Base-by-base conservation (phyloP, 2,329 filamentous ascomycete species). In the Plenodomus tracheiphilus region DNA sequence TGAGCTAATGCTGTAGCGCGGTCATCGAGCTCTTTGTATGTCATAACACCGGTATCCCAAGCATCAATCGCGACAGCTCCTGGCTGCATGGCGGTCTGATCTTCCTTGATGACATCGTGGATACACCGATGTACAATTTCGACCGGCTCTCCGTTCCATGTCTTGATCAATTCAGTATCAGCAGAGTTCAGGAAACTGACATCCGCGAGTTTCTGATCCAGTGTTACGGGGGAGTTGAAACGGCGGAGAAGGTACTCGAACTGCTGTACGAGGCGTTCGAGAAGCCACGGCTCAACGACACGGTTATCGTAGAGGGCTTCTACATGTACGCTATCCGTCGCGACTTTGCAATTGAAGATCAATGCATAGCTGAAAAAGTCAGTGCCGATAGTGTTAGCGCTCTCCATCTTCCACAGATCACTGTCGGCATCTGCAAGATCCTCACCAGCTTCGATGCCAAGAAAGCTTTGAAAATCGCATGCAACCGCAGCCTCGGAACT, bases 381-480 rank as follows among this genome's bases (percentile, higher is more conserved):
- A 1, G 67, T 69, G 13, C 66, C 66, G 40, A 68, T 57, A 3
- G 62, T 65, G 4, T 66, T 68, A 8, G 61, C 63, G 43, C 64
- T 67, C 39, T 69, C 56, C 43, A 68, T 62, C 36, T 65, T 53
- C 68, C 68, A 71, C 3, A 70, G 47, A 11, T 57, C 57, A 20
- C 61, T 61, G 13, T 66, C 57, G 1, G 60, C 53, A 41, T 70
- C 64, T 43, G 66, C 58, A 44, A 64, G 56, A 22, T 58, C 61
- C 22, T 70, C 65, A 2, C 61, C 65, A n/a, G 62, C 56, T 13
- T 62, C 62, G 17, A 79, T 77, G 1, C 76, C 74, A 2, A 79
- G 64, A 4, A 79, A 56, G 46, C 76, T 80, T 41, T 77, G 73
- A 60, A 79, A 77, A 17, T 77, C 69, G 52, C 77, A 78, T 35